Percentiles rank a stretch among this genome's conserved stretches.
Conservation (phyloP, 163 green algal genomes). For the Scenedesmus sp. region DNA sequence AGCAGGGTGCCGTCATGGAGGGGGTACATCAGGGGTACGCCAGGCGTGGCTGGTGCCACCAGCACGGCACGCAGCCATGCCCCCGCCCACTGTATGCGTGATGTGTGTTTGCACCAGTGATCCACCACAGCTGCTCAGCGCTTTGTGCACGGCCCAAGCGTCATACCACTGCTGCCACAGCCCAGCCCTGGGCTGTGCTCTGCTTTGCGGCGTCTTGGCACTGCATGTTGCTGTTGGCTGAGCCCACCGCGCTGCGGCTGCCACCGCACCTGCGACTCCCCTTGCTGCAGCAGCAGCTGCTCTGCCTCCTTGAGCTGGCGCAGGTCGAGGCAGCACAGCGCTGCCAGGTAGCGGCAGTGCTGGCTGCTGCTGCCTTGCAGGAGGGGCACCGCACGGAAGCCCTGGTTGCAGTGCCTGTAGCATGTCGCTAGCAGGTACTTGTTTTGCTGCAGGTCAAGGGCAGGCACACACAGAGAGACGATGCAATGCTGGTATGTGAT, state of each 20-base stretch:
- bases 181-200: background rate
- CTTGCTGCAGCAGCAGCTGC: conserved; percentile 69
- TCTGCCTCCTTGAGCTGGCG: conserved; percentile 88
- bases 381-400: conserved; percentile 84
- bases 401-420: conserved; percentile 86
- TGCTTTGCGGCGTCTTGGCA: no score
- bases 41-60: no score
- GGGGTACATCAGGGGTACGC: no score
- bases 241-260: background rate
- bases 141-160: no score
- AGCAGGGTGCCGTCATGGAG: no score
- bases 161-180: no score
- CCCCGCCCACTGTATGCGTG: background rate
- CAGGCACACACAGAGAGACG: background rate
- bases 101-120: background rate
- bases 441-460: conserved; percentile 80
- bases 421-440: conserved; percentile 86
- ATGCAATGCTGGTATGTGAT: background rate
- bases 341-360: conserved; percentile 88
- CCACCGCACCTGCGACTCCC: conserved; percentile 31
- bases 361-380: conserved; percentile 70
- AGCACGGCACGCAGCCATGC: background rate
- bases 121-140: background rate
- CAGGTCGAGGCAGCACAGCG: conserved; percentile 84
- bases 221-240: no score